Evolutionary conservation across 202 grass and related monocot species (phyloP).

Genomic region (Dendrocalamus latiflorus): DNA sequence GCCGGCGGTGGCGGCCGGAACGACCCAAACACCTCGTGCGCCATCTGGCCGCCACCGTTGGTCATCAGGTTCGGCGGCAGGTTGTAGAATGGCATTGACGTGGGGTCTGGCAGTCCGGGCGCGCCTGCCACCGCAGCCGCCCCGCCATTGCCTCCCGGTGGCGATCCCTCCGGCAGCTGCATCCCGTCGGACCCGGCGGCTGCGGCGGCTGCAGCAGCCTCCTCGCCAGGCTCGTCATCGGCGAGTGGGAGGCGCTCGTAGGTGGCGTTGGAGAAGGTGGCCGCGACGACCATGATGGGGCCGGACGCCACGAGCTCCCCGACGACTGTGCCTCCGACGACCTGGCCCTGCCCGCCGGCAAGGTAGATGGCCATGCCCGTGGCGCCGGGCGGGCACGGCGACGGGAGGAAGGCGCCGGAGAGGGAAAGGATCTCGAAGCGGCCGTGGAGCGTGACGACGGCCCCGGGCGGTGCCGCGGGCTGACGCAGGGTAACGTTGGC

Average conservation of each 20-base stretch:
- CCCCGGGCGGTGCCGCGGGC: conserved; percentile 43
- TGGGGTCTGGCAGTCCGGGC: conserved; percentile 19
- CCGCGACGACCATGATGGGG: conserved; percentile 62
- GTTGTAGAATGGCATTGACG: conserved; percentile 57
- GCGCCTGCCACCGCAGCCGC: conserved; percentile 8
- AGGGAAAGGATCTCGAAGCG: conserved; percentile 81
- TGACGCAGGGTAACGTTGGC: conserved; percentile 65
- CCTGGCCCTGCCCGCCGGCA: conserved; percentile 63
- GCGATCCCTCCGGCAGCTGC: conserved; percentile 10
- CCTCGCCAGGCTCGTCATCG: conserved; percentile 36
- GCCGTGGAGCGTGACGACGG: conserved; percentile 64
- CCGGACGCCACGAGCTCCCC: conserved; percentile 57
- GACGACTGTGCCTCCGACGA: conserved; percentile 57
- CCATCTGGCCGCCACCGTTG: conserved; percentile 52
- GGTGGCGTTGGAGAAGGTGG: conserved; percentile 69
- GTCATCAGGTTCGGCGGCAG: conserved; percentile 60
- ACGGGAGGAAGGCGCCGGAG: conserved; percentile 64
- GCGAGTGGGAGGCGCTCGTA: conserved; percentile 59
- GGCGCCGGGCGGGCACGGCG: conserved; percentile 51
- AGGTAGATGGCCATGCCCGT: conserved; percentile 63
- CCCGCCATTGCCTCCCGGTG: conserved; percentile 17
- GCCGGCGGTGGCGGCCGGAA: conserved; percentile 43
- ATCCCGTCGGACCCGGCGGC: conserved; percentile 14
- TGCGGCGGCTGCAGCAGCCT: not conserved
- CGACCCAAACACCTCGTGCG: conserved; percentile 52